Evolutionary conservation across 495 filamentous ascomycete species (phyloP), one percentile per base, ranked within the genome.

Genomic region (Haplographium delicatum): DNA sequence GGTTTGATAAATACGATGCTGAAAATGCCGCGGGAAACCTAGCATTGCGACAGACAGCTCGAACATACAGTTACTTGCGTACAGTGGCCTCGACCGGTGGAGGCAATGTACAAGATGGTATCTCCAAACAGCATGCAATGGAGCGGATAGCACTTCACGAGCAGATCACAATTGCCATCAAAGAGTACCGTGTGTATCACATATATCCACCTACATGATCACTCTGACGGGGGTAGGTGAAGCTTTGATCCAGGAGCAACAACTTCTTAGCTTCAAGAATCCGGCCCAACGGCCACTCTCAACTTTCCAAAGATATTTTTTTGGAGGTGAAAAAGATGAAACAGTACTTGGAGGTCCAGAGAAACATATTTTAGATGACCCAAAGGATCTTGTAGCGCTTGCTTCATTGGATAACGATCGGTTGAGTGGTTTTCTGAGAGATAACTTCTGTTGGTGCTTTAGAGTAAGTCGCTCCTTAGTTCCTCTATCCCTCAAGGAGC

Each of bases 361-460:
- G 13, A 16, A 35, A 16, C 33, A 35, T 35, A 35, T 35, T 35
- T 35, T 35, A 35, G 33, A 35, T 35, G 33, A 35, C 33, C 33
- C 33, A 4, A 35, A 16, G 33, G 4, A 35, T 11, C 33, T 35
- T 35, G 33, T 35, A 35, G 33, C 33, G 33, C 33, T 11, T 35
- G 33, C 33, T 35, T 35, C 33, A 35, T 35, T 35, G 33, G 10
- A 35, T 35, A 35, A 13, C 11, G 33, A 35, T 35, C 33, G 4
- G 33, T 11, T 35, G 33, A 35, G 38, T 41, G 38, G 38, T 41
- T 41, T 41, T 41, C 38, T 41, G 38, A 41, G 38, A 41, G 22
- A 41, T 41, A 19, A 41, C 38, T 41, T 41, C 22, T n/a, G 38
- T 41, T 19, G 38, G 38, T 41, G 38, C 38, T 41, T 41, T 41